These are phyloP conservation scores for Leptographium procerum DNA, from an alignment of 2,329 filamentous ascomycete genomes.

Conservation along the genomic window DNA sequence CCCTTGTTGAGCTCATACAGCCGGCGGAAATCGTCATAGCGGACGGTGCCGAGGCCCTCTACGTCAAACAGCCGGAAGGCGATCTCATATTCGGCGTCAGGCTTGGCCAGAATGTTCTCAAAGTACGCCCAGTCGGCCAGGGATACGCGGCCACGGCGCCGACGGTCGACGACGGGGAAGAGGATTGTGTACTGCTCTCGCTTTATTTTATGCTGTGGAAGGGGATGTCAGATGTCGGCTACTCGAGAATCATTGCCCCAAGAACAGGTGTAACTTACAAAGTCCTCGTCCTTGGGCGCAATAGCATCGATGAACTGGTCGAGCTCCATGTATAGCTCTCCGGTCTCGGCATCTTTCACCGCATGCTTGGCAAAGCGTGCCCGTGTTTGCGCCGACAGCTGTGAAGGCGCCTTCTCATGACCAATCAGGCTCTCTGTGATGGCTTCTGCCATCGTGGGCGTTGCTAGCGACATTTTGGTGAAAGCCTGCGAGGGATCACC, in stretches of 20 bases:
- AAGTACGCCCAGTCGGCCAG: slow-evolving; percentile 86
- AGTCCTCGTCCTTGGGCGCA: slow-evolving; percentile 78
- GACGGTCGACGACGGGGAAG: slow-evolving; percentile 81
- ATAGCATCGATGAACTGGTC: slow-evolving; percentile 88
- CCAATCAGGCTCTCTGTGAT: slow-evolving; percentile 76
- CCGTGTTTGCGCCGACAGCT: slow-evolving; percentile 65
- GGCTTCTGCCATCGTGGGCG: slow-evolving; percentile 46
- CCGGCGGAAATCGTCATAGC: slow-evolving; percentile 77
- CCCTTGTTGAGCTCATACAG: slow-evolving; percentile 84
- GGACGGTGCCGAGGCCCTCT: slow-evolving; percentile 71
- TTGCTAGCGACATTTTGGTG: slow-evolving; percentile 28
- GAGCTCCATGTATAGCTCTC: slow-evolving; percentile 68
- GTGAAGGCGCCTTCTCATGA: slow-evolving; percentile 36
- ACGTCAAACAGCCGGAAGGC: slow-evolving; percentile 94
- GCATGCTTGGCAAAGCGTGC: slow-evolving; percentile 68
- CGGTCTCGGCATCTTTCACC: slow-evolving; percentile 59
- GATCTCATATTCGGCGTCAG: slow-evolving; percentile 97
- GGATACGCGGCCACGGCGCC: slow-evolving; percentile 58
- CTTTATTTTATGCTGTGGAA: slow-evolving; percentile 82
- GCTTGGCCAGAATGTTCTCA: slow-evolving; percentile 84
- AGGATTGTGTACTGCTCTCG: slow-evolving; percentile 91
- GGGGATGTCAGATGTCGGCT: neutral
- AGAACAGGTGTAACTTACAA: slow-evolving; percentile 48
- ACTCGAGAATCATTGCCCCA: neutral
- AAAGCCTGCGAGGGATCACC: neutral